A percentile compares a stretch with the other conserved stretches of the same genome.
phyloP scores from a whole-genome alignment of 2,329 filamentous ascomycete species.

The Cladophialophora exuberans region DNA sequence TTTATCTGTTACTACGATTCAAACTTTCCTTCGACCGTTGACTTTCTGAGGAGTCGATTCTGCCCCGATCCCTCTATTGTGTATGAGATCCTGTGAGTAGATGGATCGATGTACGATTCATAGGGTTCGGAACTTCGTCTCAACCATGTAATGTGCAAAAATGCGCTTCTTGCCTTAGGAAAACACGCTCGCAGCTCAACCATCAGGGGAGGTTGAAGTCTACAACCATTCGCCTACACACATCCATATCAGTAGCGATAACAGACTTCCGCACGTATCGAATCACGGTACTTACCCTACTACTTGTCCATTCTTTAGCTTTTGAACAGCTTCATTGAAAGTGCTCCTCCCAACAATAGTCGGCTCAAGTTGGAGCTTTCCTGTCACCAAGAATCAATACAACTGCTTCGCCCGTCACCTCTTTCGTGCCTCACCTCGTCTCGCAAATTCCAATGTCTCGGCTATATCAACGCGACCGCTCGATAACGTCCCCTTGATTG shows the following conservation, averaged over 20 bases:
- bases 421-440: constrained; percentile 19
- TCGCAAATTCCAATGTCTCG: constrained; percentile 28
- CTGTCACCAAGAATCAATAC: constrained; percentile 12
- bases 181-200: neutral
- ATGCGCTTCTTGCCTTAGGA: constrained; percentile 6
- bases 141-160: neutral
- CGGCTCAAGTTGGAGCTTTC: constrained; percentile 33
- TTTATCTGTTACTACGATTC: neutral
- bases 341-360: constrained; percentile 28
- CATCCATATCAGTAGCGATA: constrained; percentile 7
- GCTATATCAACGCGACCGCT: constrained; percentile 24
- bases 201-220: constrained; percentile 31
- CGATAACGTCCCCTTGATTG: constrained; percentile 25
- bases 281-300: constrained; percentile 26
- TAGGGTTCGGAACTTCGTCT: neutral
- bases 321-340: constrained; percentile 32
- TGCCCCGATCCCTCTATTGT: neutral
- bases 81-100: neutral
- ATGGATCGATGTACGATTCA: neutral
- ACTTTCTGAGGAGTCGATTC: neutral
- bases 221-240: constrained; percentile 31
- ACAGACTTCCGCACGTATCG: no score
- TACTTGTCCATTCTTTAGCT: constrained; percentile 32
- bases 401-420: neutral
- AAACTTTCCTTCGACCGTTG: neutral